These are phyloP conservation scores for Echeveria elegans DNA, from an alignment of 164 flowering plant genomes.

Conservation along the genomic window DNA sequence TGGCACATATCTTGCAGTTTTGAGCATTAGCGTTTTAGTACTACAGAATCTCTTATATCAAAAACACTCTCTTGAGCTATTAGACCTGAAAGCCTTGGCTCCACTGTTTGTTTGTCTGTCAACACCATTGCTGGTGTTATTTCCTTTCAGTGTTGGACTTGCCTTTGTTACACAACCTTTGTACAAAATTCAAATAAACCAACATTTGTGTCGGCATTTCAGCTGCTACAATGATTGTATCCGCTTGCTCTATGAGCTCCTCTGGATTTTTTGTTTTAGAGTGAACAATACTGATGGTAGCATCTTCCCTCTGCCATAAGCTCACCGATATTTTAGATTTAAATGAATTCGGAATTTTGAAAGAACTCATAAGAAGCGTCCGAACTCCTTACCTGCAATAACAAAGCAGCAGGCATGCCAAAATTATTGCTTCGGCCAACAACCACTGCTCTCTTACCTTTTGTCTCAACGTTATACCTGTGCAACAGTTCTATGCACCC, in stretches of 20 bases:
- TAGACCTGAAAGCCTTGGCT: too few relatives aligned
- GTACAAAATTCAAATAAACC: too few relatives aligned
- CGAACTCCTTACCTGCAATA: conserved; percentile 56
- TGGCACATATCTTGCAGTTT: too few relatives aligned
- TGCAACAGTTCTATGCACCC: conserved; percentile 91
- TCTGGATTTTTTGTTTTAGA: conserved; percentile 83
- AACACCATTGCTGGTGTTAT: too few relatives aligned
- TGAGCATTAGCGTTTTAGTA: too few relatives aligned
- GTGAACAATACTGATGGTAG: conserved; percentile 76
- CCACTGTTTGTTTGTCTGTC: too few relatives aligned
- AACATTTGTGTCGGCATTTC: too few relatives aligned
- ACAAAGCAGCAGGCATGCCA: conserved; percentile 85
- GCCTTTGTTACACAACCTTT: too few relatives aligned
- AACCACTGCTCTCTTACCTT: conserved; percentile 96
- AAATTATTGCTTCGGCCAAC: conserved; percentile 96
- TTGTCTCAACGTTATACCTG: conserved; percentile 54
- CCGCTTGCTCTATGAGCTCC: conserved; percentile 76
- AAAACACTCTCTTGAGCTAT: too few relatives aligned
- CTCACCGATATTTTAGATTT: not conserved
- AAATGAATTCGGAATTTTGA: not conserved
- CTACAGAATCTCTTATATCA: too few relatives aligned
- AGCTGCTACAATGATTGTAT: conserved; percentile 72
- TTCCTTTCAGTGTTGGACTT: too few relatives aligned
- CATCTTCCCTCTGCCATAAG: conserved; percentile 76
- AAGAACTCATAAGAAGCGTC: not conserved